These are phyloP conservation scores for Metarhizium sp. DNA, from an alignment of 2,329 filamentous ascomycete species.

Conservation along the genomic window DNA sequence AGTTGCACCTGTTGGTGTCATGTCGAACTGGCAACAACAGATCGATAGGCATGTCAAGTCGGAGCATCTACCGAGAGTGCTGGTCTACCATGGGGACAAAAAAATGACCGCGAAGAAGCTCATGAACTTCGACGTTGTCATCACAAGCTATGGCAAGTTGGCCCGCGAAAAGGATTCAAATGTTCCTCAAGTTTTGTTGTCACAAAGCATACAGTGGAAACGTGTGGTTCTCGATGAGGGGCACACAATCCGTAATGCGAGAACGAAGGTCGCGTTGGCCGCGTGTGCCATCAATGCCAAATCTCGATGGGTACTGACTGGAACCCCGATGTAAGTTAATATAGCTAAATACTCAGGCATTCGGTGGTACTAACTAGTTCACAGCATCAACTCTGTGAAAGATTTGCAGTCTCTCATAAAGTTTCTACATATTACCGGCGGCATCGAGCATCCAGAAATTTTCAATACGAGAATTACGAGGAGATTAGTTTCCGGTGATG, in stretches of 20 bases:
- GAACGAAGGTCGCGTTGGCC: slow-evolving; percentile 62
- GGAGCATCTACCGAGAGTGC: slow-evolving; percentile 53
- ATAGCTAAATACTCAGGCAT: background rate
- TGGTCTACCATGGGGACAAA: slow-evolving; percentile 64
- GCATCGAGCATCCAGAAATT: slow-evolving; percentile 60
- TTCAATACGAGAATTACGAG: slow-evolving; percentile 59
- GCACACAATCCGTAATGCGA: slow-evolving; percentile 70
- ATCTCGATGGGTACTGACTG: slow-evolving; percentile 71
- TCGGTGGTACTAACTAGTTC: slow-evolving; percentile 14
- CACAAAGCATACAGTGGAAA: slow-evolving; percentile 51
- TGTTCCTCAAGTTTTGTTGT: slow-evolving; percentile 30
- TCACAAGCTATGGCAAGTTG: slow-evolving; percentile 77
- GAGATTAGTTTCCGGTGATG: slow-evolving; percentile 50
- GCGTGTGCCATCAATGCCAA: slow-evolving; percentile 57
- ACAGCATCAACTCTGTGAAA: slow-evolving; percentile 63
- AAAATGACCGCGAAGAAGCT: slow-evolving; percentile 50
- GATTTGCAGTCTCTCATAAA: slow-evolving; percentile 74
- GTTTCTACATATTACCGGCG: slow-evolving; percentile 68
- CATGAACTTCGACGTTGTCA: slow-evolving; percentile 60
- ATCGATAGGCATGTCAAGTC: slow-evolving; percentile 61
- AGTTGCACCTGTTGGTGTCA: slow-evolving; percentile 71
- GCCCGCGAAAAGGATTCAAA: slow-evolving; percentile 50
- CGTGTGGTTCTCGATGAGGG: slow-evolving; percentile 77
- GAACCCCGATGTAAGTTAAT: slow-evolving; percentile 61
- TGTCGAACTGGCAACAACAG: slow-evolving; percentile 85